Evolutionary conservation across 106 monocot species (phyloP).

Genomic region (Ottelia alismoides): DNA sequence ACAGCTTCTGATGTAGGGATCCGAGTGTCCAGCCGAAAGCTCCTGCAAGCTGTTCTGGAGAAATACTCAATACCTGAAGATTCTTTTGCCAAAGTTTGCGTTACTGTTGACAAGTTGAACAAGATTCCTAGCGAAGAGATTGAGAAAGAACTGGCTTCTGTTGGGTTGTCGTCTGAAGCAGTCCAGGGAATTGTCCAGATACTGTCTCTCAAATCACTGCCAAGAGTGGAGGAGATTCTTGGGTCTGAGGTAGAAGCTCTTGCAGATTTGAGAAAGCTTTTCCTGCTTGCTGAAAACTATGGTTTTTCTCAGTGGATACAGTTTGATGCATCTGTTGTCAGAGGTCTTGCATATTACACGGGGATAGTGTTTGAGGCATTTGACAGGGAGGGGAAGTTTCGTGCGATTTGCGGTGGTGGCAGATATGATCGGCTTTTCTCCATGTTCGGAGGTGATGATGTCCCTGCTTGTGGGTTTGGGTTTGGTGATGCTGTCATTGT

Average conservation of each 20-base stretch:
- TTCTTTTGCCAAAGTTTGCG: constrained; percentile 19
- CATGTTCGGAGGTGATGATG: constrained; percentile 81
- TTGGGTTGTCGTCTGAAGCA: constrained; percentile 58
- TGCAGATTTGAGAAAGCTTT: constrained; percentile 82
- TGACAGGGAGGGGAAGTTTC: constrained; percentile 86
- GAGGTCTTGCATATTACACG: constrained; percentile 98
- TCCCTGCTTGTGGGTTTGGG: constrained; percentile 95
- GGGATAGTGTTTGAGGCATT: constrained; percentile 99
- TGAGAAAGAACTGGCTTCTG: constrained; percentile 58
- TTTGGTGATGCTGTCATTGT: constrained; percentile 99
- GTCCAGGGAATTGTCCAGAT: constrained; percentile 74
- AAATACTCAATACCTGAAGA: constrained; percentile 11
- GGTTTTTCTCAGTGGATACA: constrained; percentile 88
- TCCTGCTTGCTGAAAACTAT: constrained; percentile 85
- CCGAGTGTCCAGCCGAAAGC: constrained; percentile 92
- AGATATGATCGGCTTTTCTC: constrained; percentile 85
- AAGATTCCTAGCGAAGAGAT: constrained; percentile 85
- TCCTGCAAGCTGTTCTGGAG: constrained; percentile 66
- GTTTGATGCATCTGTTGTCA: constrained; percentile 97
- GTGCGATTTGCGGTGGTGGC: constrained; percentile 98
- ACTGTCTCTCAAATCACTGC: constrained; percentile 71
- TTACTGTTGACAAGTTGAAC: constrained; percentile 89
- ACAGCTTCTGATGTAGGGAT: constrained; percentile 84
- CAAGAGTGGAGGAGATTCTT: constrained; percentile 83
- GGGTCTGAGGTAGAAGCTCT: constrained; percentile 84